Base-by-base conservation (phyloP, 805 yeast genomes). In the Sugiyamaella valdiviana region DNA sequence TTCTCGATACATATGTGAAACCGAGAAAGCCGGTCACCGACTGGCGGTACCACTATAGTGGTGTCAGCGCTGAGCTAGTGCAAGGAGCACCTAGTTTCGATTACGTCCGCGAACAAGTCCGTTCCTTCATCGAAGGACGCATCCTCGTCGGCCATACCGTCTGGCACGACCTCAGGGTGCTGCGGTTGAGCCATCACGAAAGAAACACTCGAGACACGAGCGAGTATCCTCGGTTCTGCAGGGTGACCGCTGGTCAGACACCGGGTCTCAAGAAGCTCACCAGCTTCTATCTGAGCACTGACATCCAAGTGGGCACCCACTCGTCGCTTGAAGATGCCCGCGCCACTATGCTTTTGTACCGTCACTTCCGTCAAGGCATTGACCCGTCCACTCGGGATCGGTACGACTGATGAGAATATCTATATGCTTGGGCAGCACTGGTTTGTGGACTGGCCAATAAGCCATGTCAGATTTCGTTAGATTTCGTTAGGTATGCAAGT, bases 21-120 rank as follows among this genome's bases (percentile, higher is more conserved):
- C 96, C 96, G 2, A 66, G 71, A 32, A 89, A 83, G 57, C 70
- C 68, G 47, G 95, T 90, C 2, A 82, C 90, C 0, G 95, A 89
- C 59, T 90, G 93, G 90, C 74, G 97, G 64, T 89, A 96, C 0
- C 81, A 89, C 84, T 93, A 88, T 17, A 82, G 91, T 65, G 98
- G 98, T 21, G 77, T 90, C 2, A 71, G 81, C 2, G 86, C 95
- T 0, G 63, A 67, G 2, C 78, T 83, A 60, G 79, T 90, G 85
- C 68, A 69, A 23, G 64, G 71, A 37, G 96, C 96, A 0, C 72
- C 83, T 0, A 52, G 78, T 1, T 84, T 85, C 58, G 72, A 76
- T 54, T 77, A 78, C 20, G 95, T 91, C 0, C 95, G 84, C 61
- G 55, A 67, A 20, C 68, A 66, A 44, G 82, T 79, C 0, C 63